phyloP scores from a whole-genome alignment of 768 basidiomycete species.

The Chiua virens region DNA sequence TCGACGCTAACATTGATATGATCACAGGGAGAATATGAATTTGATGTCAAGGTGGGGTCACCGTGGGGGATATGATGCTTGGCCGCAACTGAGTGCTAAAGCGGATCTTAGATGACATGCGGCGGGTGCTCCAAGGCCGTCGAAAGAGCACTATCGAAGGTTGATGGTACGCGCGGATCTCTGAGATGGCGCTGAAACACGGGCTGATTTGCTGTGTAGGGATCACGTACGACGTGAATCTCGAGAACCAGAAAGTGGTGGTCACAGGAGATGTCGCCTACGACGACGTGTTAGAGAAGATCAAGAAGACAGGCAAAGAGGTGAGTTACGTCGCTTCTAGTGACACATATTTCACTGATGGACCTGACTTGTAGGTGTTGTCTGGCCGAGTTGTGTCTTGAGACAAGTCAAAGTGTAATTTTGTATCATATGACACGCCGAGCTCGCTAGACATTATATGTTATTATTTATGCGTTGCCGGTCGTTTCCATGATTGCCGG shows the following conservation, averaged over 20 bases:
- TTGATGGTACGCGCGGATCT: constrained; percentile 33
- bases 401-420: no score
- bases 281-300: constrained; percentile 66
- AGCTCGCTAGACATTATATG: no score
- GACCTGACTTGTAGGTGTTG: constrained; percentile 30
- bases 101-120: constrained; percentile 72
- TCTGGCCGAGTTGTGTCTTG: constrained; percentile 45
- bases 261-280: constrained; percentile 63
- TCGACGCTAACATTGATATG: no score
- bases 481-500: no score
- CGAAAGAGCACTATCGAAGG: constrained; percentile 68
- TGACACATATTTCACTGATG: no score
- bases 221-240: constrained; percentile 54
- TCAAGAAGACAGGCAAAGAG: constrained; percentile 93
- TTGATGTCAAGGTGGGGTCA: constrained; percentile 88
- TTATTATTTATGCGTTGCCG: no score
- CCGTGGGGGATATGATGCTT: constrained; percentile 35
- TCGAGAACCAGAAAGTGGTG: constrained; percentile 70
- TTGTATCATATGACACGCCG: no score
- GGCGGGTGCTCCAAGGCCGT: constrained; percentile 84
- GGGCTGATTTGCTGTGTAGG: constrained; percentile 1
- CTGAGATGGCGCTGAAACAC: neutral
- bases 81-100: constrained; percentile 1
- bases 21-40: constrained; percentile 52
- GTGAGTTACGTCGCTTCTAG: constrained; percentile 36